Percentiles rank a stretch among this genome's conserved stretches.
Evolutionary conservation across 2,329 filamentous ascomycete genomes (phyloP).

Genomic region (Didymella pomorum): DNA sequence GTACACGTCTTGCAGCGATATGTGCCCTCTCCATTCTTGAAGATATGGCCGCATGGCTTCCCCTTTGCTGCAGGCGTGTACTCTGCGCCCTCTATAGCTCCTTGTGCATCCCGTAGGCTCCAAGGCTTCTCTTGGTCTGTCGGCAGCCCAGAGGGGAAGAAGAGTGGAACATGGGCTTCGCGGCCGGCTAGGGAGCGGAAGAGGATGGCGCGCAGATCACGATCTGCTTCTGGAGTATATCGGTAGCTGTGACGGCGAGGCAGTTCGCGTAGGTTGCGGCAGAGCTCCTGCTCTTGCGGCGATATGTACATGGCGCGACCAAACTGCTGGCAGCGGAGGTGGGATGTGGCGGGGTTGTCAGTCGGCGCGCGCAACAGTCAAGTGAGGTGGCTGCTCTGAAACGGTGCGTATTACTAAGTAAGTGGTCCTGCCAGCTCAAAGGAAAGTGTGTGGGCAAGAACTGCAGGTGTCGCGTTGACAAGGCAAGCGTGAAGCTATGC

Average conservation of each 20-base stretch:
- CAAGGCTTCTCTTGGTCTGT: conserved; percentile 64
- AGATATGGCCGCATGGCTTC: conserved; percentile 96
- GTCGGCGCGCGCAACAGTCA: conserved; percentile 5
- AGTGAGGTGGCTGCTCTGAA: not conserved
- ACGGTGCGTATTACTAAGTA: conserved; percentile 11
- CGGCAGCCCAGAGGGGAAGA: conserved; percentile 81
- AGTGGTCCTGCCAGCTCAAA: conserved; percentile 30
- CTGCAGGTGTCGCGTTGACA: conserved; percentile 8
- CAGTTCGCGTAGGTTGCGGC: conserved; percentile 79
- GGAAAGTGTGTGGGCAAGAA: conserved; percentile 1
- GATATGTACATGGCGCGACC: conserved; percentile 55
- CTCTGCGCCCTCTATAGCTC: conserved; percentile 90
- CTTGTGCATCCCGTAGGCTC: conserved; percentile 87
- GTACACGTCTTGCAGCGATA: conserved; percentile 96
- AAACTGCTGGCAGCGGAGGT: conserved; percentile 18
- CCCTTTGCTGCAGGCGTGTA: conserved; percentile 92
- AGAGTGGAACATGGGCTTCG: conserved; percentile 74
- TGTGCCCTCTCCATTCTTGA: conserved; percentile 90
- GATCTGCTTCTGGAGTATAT: conserved; percentile 75
- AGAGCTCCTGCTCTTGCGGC: conserved; percentile 78
- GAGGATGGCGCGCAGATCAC: conserved; percentile 77
- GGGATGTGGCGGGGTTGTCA: conserved; percentile 25
- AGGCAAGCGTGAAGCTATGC: conserved; percentile 20
- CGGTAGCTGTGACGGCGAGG: conserved; percentile 77
- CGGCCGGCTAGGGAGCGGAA: conserved; percentile 87